Conservation (phyloP, 2,329 filamentous ascomycete species). For the Alternaria brassicicola region DNA sequence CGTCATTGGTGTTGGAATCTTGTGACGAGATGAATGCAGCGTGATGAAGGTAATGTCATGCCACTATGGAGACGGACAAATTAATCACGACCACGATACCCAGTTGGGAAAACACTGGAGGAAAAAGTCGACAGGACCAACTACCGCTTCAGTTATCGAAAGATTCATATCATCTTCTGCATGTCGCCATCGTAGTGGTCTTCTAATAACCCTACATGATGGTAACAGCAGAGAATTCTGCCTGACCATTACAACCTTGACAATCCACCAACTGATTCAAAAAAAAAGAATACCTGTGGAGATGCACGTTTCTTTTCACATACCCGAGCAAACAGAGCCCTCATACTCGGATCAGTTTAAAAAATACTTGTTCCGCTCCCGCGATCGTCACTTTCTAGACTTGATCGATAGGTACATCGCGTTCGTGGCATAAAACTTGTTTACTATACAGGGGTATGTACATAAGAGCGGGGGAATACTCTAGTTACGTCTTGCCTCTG, state of each 20-base stretch:
- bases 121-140: too few relatives aligned
- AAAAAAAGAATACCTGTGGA: not conserved
- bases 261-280: not conserved
- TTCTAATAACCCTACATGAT: not conserved
- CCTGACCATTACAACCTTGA: not conserved
- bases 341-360: not conserved
- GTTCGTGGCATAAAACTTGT: too few relatives aligned
- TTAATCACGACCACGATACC: not conserved
- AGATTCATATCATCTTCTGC: too few relatives aligned
- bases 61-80: not conserved
- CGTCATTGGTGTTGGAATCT: not conserved
- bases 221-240: not conserved
- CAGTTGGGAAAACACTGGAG: not conserved
- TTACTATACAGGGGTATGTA: too few relatives aligned
- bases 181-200: too few relatives aligned
- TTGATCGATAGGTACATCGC: too few relatives aligned
- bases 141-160: too few relatives aligned
- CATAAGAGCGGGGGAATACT: too few relatives aligned
- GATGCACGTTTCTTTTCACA: not conserved
- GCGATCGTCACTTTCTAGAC: too few relatives aligned
- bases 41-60: not conserved
- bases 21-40: not conserved
- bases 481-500: too few relatives aligned
- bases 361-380: not conserved
- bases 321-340: not conserved